These are phyloP conservation scores for Myxozyma geophila DNA, from an alignment of 805 yeast genomes.

Conservation along the genomic window DNA sequence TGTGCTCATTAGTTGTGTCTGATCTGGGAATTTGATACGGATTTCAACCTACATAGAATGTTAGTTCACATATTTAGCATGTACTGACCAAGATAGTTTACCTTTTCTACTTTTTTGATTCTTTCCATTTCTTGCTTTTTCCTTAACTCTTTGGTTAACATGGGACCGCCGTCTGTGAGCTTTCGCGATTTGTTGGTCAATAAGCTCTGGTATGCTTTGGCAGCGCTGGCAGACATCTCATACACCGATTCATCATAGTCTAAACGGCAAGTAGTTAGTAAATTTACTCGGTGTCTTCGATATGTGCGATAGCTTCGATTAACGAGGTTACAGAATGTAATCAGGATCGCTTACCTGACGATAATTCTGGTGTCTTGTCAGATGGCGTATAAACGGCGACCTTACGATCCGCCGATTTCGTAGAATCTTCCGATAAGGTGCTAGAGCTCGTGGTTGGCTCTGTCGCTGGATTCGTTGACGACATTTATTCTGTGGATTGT, in stretches of 20 bases:
- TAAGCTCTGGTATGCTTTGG: constrained; percentile 36
- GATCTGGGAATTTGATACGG: constrained; percentile 64
- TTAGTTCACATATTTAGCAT: background rate
- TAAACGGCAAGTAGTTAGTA: background rate
- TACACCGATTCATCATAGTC: constrained; percentile 35
- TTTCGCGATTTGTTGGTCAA: constrained; percentile 36
- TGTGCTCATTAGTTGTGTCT: constrained; percentile 55
- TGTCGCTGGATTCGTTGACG: background rate
- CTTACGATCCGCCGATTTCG: constrained; percentile 9
- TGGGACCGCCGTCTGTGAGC: constrained; percentile 45
- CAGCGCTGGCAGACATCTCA: constrained; percentile 36
- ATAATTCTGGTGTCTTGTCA: constrained; percentile 9
- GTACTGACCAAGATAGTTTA: background rate
- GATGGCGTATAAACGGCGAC: constrained; percentile 21
- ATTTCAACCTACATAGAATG: constrained; percentile 47
- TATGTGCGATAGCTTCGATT: too few relatives aligned
- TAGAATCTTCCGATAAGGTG: background rate
- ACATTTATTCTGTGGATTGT: background rate
- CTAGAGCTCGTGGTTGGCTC: background rate
- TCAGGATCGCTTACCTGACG: constrained; percentile 4
- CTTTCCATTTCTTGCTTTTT: constrained; percentile 43
- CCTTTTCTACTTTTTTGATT: constrained; percentile 37
- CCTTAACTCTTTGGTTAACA: constrained; percentile 51
- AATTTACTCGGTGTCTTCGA: too few relatives aligned
- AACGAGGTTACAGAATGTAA: too few relatives aligned